Evolutionary conservation across 2,329 filamentous ascomycete species (phyloP), one percentile per base, ranked within the genome.

Genomic region (Paecilomyces sp.): DNA sequence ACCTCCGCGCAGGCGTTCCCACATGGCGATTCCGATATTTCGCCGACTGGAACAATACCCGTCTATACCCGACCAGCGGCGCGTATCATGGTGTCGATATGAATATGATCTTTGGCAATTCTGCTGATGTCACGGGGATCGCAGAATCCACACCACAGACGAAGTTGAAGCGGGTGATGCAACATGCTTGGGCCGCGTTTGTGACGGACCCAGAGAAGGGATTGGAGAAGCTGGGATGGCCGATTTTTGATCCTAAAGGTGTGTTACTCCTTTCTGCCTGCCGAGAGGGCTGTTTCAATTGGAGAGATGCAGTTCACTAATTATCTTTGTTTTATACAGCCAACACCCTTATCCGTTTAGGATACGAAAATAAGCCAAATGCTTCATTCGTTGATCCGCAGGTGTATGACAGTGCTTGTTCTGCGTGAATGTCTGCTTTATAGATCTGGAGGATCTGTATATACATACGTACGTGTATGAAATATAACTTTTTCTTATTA

Each of bases 41-140:
- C 56, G 80, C 74, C 22, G 79, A 82, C 63, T 83, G 79, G 77
- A 63, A 76, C 31, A 83, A 81, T 59, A 77, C 77, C 1, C 71
- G 78, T 0, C 68, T 83, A 25, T 80, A 77, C 58, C 71, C 73
- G 0, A 73, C 70, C 4, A 80, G 77, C 50, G 78, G 79, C 3
- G 78, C 79, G 0, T 83, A 82, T 62, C 81, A 83, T 56, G 81
- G 78, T 0, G 73, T 74, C 0, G 80, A 81, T 33, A 57, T 81
- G 57, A 75, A 79, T 59, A 80, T 81, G 75, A 67, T 81, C 15
- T 80, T 81, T 60, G 78, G 78, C 0, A 75, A 70, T 1, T 75
- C 74, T 0, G 69, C 59, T 2, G 71, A 74, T 24, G 72, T 79
- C 50, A 77, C 73, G 55, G 77, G 75, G 1, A 65, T 79, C 9